A percentile compares a stretch with the other conserved stretches of the same genome.
These are phyloP conservation scores for Ophiostoma sp. DNA, from an alignment of 2,329 filamentous ascomycete species.

Conservation along the genomic window DNA sequence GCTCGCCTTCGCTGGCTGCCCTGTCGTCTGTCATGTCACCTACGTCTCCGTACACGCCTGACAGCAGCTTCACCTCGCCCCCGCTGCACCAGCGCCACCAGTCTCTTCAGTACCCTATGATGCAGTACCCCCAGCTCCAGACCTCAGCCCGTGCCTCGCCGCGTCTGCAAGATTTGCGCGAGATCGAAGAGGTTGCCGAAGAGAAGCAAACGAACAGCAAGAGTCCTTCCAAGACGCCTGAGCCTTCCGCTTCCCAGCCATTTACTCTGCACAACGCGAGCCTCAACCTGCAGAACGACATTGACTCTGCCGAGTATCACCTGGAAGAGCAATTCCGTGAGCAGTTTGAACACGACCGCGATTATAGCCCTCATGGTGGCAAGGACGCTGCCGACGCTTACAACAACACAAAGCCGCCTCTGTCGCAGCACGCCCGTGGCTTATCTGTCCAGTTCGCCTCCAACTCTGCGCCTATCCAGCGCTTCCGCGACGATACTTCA, in stretches of 20 bases:
- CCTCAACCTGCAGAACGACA: conserved; percentile 72
- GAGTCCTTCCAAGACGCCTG: conserved; percentile 51
- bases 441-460: conserved; percentile 43
- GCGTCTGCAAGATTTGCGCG: conserved; percentile 65
- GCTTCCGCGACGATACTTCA: conserved; percentile 49
- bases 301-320: conserved; percentile 81
- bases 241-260: conserved; percentile 34
- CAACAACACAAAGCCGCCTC: conserved; percentile 22
- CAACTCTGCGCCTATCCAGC: conserved; percentile 37
- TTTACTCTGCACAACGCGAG: conserved; percentile 43
- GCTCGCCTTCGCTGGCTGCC: conserved; percentile 59
- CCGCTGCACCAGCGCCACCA: conserved; percentile 52
- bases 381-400: conserved; percentile 31
- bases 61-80: conserved; percentile 42
- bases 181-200: conserved; percentile 60
- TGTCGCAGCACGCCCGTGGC: conserved; percentile 39
- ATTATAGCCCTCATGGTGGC: conserved; percentile 61
- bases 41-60: conserved; percentile 55
- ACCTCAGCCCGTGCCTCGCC: conserved; percentile 53
- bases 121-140: conserved; percentile 53
- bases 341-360: conserved; percentile 67
- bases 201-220: conserved; percentile 35
- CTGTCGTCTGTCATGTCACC: conserved; percentile 57
- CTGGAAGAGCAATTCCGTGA: conserved; percentile 73
- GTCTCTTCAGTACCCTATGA: conserved; percentile 52